Conservation (phyloP, 495 filamentous ascomycete species). For the Trichoderma asperelloides region DNA sequence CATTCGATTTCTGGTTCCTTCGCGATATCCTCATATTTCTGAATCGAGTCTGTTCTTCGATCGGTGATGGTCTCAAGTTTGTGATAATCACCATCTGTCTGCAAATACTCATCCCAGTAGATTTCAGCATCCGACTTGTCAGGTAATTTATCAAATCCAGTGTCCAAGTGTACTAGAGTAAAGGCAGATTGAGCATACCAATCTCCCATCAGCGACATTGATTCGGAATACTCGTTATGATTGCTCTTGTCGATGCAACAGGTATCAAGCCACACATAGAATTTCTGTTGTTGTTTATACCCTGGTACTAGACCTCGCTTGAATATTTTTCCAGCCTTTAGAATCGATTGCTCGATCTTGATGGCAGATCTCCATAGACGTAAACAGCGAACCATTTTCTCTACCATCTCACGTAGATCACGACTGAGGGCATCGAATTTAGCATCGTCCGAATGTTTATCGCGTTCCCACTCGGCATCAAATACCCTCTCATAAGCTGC, state of each 20-base stretch:
- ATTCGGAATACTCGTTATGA: slow-evolving; percentile 30
- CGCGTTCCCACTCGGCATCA: slow-evolving; percentile 13
- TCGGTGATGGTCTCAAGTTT: slow-evolving; percentile 21
- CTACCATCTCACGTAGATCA: slow-evolving; percentile 29
- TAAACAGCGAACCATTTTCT: slow-evolving; percentile 25
- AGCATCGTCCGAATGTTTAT: neutral
- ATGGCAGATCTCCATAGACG: slow-evolving; percentile 31
- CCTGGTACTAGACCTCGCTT: slow-evolving; percentile 22
- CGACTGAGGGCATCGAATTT: slow-evolving; percentile 8
- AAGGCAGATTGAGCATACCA: slow-evolving; percentile 42
- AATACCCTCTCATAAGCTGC: slow-evolving; percentile 12
- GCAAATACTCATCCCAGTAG: neutral
- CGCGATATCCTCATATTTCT: slow-evolving; percentile 17
- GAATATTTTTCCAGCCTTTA: slow-evolving; percentile 27
- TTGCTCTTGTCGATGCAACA: slow-evolving; percentile 27
- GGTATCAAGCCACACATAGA: slow-evolving; percentile 33
- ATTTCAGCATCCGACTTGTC: neutral
- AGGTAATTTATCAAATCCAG: slow-evolving; percentile 9
- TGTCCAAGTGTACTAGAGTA: slow-evolving; percentile 39
- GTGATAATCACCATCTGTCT: slow-evolving; percentile 4
- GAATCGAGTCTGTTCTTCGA: slow-evolving; percentile 10
- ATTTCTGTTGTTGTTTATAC: slow-evolving; percentile 24
- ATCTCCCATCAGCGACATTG: slow-evolving; percentile 38
- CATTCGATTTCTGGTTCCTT: slow-evolving; percentile 22
- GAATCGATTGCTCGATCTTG: slow-evolving; percentile 29